Percentiles rank a stretch among this genome's conserved stretches.
These are phyloP conservation scores for Margaritispora aquatica DNA, from an alignment of 495 filamentous ascomycete genomes.

Conservation along the genomic window DNA sequence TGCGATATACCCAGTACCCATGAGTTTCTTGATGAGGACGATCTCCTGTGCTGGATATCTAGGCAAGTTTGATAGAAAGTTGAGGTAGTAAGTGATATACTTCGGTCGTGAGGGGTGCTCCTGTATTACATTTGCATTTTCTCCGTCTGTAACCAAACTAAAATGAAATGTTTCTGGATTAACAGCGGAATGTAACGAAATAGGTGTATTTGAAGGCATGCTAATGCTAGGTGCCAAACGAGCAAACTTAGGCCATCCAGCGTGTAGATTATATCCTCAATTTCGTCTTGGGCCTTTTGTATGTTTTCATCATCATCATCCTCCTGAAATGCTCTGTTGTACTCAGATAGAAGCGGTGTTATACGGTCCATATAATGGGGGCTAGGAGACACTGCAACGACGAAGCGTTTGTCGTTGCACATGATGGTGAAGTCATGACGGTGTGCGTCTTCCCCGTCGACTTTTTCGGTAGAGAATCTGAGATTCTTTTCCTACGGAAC, in stretches of 20 bases:
- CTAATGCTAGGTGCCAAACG: constrained; percentile 13
- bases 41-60: constrained; percentile 19
- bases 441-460: neutral
- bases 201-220: neutral
- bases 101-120: neutral
- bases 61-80: constrained; percentile 14
- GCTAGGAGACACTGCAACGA: constrained; percentile 10
- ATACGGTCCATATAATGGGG: neutral
- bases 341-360: neutral
- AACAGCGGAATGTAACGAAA: constrained; percentile 3
- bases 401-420: constrained; percentile 13
- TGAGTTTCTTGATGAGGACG: constrained; percentile 5
- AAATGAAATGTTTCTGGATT: constrained; percentile 18
- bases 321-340: constrained; percentile 5
- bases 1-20: constrained; percentile 4
- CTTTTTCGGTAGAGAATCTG: neutral
- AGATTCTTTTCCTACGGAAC: neutral
- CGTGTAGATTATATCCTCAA: constrained; percentile 15
- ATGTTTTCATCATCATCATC: constrained; percentile 8
- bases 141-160: constrained; percentile 12
- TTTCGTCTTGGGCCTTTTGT: constrained; percentile 8
- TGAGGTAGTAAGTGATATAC: constrained; percentile 3
- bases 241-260: constrained; percentile 14
- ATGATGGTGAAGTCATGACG: constrained; percentile 16
- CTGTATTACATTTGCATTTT: constrained; percentile 11